Evolutionary conservation across 2,329 filamentous ascomycete genomes (phyloP), one percentile per base, ranked within the genome.

Genomic region (Epichloe festucae): DNA sequence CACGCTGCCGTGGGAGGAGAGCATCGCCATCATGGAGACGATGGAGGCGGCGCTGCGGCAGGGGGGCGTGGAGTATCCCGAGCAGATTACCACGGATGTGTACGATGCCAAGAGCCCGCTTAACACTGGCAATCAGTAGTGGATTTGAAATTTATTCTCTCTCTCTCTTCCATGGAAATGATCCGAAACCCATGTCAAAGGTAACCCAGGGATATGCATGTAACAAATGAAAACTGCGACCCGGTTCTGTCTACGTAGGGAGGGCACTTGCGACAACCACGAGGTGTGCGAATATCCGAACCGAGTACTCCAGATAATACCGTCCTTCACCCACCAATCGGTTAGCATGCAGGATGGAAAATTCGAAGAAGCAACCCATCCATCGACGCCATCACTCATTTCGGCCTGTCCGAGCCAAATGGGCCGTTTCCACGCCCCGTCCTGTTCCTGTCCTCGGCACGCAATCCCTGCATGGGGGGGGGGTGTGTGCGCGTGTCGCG

Each of bases 1-100:
- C 46, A 76, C 76, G 12, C 70, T 93, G 67, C 80, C 83, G 19
- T 79, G 80, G 73, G 75, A 79, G 45, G 89, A 95, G 75, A 91
- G 85, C 62, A 73, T 94, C 51, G 76, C 82, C 47, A 88, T 95
- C 56, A 95, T 95, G 89, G 84, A 90, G 64, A 71, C 73, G 48
- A 81, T 81, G 77, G 78, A 81, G 47, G 67, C 72, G 59, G 73
- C 71, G 23, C 67, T 81, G 58, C 68, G 65, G 61, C 75, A 80
- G 62, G 77, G 76, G 76, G 23, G 67, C 12, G 67, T 81, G 47
- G 56, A 63, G 56, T 81, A 81, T 59, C 76, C 78, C 1, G 74
- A 76, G 15, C 60, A 76, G 52, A 81, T 81, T 63, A 73, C 77
- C 12, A 77, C 71, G 11, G 74, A 77, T 56, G 72, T 79, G 21